Conservation (phyloP, 352 stramenopile species). For the Blastocystis sp. region DNA sequence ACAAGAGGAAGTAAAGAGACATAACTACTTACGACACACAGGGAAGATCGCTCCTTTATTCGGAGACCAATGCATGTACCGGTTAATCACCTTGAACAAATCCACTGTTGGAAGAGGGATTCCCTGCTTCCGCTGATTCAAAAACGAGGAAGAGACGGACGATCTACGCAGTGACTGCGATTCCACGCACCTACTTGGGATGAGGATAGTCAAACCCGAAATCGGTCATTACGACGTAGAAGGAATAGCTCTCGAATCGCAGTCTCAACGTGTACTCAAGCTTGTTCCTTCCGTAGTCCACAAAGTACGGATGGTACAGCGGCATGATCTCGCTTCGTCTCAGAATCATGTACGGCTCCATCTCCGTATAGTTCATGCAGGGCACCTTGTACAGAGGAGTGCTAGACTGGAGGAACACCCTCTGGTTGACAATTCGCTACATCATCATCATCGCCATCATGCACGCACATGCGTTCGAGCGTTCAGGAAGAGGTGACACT, state of each 20-base stretch:
- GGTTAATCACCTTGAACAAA: not conserved
- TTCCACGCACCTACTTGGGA: not conserved
- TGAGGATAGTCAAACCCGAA: constrained; percentile 69
- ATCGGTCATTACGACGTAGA: constrained; percentile 50
- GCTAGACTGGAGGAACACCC: not conserved
- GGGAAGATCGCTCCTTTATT: not conserved
- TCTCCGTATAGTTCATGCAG: constrained; percentile 65
- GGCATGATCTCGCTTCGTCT: constrained; percentile 1
- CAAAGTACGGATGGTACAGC: constrained; percentile 51
- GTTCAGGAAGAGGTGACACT: constrained; percentile 1
- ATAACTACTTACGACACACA: not conserved
- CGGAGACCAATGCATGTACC: not conserved
- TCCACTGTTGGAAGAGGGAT: not conserved
- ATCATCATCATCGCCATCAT: not conserved
- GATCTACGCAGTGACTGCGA: not conserved
- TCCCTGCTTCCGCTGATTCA: not conserved
- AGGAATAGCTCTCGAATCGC: constrained; percentile 17
- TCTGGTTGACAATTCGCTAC: not conserved
- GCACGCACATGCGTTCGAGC: not conserved
- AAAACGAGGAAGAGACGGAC: not conserved
- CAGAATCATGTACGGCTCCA: constrained; percentile 61
- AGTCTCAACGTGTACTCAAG: not conserved
- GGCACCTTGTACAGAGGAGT: not conserved
- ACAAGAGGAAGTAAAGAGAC: not conserved
- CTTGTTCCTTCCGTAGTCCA: constrained; percentile 66